Percentiles rank a stretch among this genome's conserved stretches.
Conservation (phyloP, 176 grass and related monocot species). For the Oropetium thomaeum region DNA sequence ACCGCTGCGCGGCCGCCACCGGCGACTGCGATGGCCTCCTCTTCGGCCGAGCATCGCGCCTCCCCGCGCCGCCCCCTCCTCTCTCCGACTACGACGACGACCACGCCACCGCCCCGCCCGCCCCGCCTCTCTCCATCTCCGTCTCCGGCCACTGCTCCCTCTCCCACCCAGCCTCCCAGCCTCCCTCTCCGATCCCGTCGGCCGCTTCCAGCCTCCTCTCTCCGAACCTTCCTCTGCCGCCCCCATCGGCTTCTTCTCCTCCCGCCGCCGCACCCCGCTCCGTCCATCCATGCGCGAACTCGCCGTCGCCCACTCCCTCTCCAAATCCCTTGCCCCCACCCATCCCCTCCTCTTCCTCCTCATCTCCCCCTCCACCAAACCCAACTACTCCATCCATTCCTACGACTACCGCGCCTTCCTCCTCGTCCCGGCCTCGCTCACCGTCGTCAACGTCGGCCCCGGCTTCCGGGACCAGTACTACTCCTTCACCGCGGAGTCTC, state of each 20-base stretch:
- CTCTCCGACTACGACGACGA: conserved; percentile 47
- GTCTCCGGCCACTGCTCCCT: conserved; percentile 52
- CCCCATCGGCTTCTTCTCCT: conserved; percentile 64
- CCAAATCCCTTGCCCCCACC: conserved; percentile 16
- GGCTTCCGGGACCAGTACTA: conserved; percentile 53
- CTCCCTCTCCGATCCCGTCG: conserved; percentile 46
- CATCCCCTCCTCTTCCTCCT: conserved; percentile 33
- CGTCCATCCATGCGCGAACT: conserved; percentile 61
- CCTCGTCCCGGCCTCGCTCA: conserved; percentile 47
- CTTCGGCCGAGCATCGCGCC: conserved; percentile 35
- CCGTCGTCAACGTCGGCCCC: conserved; percentile 47
- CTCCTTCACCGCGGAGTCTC: conserved; percentile 44
- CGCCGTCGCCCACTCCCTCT: conserved; percentile 40
- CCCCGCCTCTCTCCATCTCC: conserved; percentile 36
- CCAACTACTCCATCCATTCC: conserved; percentile 25
- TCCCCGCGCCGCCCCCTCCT: conserved; percentile 31
- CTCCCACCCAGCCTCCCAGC: conserved; percentile 30
- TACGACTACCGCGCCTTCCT: conserved; percentile 54
- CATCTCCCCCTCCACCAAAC: conserved; percentile 18
- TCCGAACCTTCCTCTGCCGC: background rate
- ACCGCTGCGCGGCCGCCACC: conserved; percentile 42
- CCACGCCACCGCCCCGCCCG: background rate
- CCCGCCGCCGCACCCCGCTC: conserved; percentile 48
- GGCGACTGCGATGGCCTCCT: conserved; percentile 63
- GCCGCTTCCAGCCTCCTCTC: conserved; percentile 28